A percentile compares a stretch with the other conserved stretches of the same genome.
Conservation (phyloP, 441 rosid species). For the Adansonia grandidieri region DNA sequence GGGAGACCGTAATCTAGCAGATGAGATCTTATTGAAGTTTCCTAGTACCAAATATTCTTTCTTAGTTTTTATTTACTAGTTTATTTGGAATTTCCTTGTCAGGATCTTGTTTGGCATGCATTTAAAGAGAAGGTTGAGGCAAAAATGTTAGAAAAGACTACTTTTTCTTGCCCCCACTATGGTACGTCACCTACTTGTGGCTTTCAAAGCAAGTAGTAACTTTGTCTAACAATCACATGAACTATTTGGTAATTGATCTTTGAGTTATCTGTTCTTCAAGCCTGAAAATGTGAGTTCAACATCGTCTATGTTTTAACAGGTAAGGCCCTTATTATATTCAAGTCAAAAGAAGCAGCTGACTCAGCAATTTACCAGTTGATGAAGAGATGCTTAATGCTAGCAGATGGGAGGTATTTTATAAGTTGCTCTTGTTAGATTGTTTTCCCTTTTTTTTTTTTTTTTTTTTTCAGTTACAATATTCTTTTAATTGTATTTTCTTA, state of each 20-base stretch:
- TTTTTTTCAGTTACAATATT: neutral
- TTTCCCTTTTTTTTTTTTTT: neutral
- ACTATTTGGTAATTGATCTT: neutral
- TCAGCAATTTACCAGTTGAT: slow-evolving; percentile 39
- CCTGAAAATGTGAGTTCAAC: neutral
- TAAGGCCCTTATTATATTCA: slow-evolving; percentile 52
- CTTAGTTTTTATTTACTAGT: neutral
- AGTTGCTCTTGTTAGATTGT: neutral
- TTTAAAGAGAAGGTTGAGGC: slow-evolving; percentile 42
- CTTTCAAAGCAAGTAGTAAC: neutral
- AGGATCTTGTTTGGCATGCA: slow-evolving; percentile 56
- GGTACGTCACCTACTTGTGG: slow-evolving; percentile 40
- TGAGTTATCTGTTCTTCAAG: neutral
- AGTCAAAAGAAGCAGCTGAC: slow-evolving; percentile 52
- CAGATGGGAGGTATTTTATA: slow-evolving; percentile 41
- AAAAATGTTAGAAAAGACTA: slow-evolving; percentile 19
- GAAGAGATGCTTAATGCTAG: slow-evolving; percentile 41
- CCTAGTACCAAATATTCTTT: neutral
- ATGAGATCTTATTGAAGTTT: neutral
- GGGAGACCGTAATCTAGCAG: neutral
- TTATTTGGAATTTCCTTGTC: slow-evolving; percentile 11
- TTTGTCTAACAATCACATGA: slow-evolving; percentile 4
- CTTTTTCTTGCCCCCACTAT: slow-evolving; percentile 23
- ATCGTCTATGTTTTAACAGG: slow-evolving; percentile 40
- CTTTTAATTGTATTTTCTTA: neutral